Evolutionary conservation across 2,329 filamentous ascomycete genomes (phyloP).

Genomic region (Trichocomaceae sp.): DNA sequence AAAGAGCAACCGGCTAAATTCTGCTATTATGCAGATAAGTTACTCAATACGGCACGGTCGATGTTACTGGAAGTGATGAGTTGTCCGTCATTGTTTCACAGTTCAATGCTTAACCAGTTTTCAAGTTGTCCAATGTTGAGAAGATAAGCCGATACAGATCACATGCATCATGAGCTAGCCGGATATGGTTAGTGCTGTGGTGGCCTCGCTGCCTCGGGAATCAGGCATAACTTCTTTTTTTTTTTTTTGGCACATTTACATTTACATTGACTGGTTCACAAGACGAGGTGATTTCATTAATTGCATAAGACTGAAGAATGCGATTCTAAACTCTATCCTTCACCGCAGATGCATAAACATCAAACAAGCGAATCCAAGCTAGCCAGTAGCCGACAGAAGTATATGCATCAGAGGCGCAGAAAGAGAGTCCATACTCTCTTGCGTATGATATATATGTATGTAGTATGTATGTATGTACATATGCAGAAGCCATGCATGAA

Average conservation of each 20-base stretch:
- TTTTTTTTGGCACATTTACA: too few relatives aligned
- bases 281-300: neutral
- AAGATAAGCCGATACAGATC: neutral
- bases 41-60: neutral
- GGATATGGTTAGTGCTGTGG: neutral
- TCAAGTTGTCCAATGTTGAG: too few relatives aligned
- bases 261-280: too few relatives aligned
- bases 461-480: conserved; percentile 7
- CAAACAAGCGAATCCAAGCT: neutral
- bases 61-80: neutral
- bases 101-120: neutral
- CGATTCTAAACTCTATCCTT: neutral
- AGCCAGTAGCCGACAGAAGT: conserved; percentile 10
- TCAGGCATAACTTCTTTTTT: too few relatives aligned
- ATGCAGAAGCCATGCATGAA: conserved; percentile 3
- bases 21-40: too few relatives aligned
- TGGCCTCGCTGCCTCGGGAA: too few relatives aligned
- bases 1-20: neutral
- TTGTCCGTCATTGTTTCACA: neutral
- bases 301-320: neutral
- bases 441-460: neutral
- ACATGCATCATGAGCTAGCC: neutral
- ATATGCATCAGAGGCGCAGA: conserved; percentile 8
- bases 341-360: neutral
- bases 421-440: neutral